These are phyloP conservation scores for Decorospora gaudefroyi DNA, from an alignment of 2,329 filamentous ascomycete genomes.

Conservation along the genomic window DNA sequence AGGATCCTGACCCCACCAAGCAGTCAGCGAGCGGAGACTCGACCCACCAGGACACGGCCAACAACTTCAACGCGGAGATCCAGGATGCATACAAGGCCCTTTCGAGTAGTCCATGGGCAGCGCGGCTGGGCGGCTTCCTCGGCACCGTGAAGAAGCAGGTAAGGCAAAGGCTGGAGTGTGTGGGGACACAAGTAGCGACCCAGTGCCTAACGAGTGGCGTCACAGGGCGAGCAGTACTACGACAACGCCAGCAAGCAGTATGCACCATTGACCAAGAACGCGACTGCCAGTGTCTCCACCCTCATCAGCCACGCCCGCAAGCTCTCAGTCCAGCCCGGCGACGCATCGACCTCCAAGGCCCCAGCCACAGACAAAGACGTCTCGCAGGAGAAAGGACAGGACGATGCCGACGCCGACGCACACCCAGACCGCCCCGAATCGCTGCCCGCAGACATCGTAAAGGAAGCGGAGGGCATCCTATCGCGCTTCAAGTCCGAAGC, in stretches of 20 bases:
- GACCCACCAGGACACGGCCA: conserved; percentile 39
- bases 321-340: conserved; percentile 61
- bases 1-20: conserved; percentile 55
- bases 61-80: conserved; percentile 79
- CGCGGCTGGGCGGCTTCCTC: conserved; percentile 83
- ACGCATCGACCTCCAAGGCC: conserved; percentile 27
- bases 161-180: conserved; percentile 30
- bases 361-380: conserved; percentile 22
- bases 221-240: conserved; percentile 80
- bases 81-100: conserved; percentile 96
- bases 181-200: no score
- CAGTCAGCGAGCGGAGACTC: conserved; percentile 54
- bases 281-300: conserved; percentile 76
- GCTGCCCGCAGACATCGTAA: conserved; percentile 56
- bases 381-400: conserved; percentile 12
- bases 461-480: conserved; percentile 68
- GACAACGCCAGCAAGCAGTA: conserved; percentile 84
- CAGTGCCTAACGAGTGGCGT: conserved; percentile 9
- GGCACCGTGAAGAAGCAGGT: conserved; percentile 93
- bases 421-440: conserved; percentile 52
- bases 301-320: conserved; percentile 75
- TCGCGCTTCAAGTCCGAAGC: conserved; percentile 77
- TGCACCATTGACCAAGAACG: conserved; percentile 76
- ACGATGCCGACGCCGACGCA: conserved; percentile 32
- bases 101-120: conserved; percentile 88